Evolutionary conservation across 176 grass and related monocot species (phyloP), one percentile per base, ranked within the genome.

Genomic region (Oryza brachyantha): DNA sequence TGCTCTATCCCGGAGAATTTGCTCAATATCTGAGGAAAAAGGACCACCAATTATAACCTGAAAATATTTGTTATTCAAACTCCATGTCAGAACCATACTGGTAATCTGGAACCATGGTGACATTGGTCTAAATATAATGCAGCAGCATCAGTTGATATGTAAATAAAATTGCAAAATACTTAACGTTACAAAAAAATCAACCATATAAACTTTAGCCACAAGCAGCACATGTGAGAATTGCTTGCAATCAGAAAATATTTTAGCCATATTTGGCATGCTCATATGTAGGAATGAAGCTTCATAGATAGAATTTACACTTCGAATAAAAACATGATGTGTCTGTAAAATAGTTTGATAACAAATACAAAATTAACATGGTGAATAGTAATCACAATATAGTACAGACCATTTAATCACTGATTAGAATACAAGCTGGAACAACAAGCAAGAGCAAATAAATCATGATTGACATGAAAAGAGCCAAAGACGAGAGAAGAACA

Each of bases 41-140:
- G 90, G 92, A 26, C 92, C 89, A 46, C 87, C 92, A 71, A 98
- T 94, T 58, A 98, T 66, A 86, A 92, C 91, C 91, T 97, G 83
- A 76, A 90, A 88, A 78, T 87, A 27, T 75, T 68, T 37, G 52
- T 25, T 76, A 75, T 86, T 36, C 38, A 79, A 10, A 76, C 35
- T 72, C 65, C 31, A 69, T 38, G 74, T 69, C 22, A 67, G 65
- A 26, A 60, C 32, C 13, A 68, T 27, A 41, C 38, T 45, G 16
- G 10, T 17, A 68, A 12, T 24, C 38, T 60, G 22, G 10, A 43
- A 68, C 12, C 17, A 11, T 25, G 27, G 50, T 5, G 12, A 26
- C 37, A 42, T 13, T 27, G 64, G 21, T 31, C 64, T 39, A 10
- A 38, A 67, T 52, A 63, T 41, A 69, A 54, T 41, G 65, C 7